phyloP scores from a whole-genome alignment of 83 land plant genomes.

The Thuja plicata region DNA sequence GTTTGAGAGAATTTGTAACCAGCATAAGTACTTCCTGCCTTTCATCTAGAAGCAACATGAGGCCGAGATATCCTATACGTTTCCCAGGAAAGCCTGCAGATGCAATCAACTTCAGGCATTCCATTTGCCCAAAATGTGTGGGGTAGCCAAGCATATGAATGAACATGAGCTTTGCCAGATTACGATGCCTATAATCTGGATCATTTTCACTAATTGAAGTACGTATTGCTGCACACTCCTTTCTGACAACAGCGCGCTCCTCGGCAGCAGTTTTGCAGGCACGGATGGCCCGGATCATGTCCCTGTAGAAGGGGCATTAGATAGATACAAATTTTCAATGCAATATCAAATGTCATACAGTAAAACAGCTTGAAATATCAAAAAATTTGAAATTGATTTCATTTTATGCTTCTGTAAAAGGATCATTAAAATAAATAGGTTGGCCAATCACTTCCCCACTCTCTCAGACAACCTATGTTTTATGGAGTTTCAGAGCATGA shows the following conservation, averaged over 20 bases:
- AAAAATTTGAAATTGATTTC: background rate
- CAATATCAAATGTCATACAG: background rate
- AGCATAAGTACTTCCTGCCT: conserved; percentile 99
- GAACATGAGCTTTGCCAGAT: conserved; percentile 99
- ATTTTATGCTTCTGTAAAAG: background rate
- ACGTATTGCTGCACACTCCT: conserved; percentile 97
- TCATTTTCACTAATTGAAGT: conserved; percentile 92
- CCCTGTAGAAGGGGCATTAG: conserved; percentile 52
- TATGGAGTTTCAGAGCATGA: too few species aligned
- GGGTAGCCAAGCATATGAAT: conserved; percentile 99
- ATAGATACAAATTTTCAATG: background rate
- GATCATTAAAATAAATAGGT: background rate
- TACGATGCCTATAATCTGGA: conserved; percentile 92
- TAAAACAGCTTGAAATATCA: background rate
- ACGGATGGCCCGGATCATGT: conserved; percentile 97
- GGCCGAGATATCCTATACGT: conserved; percentile 96
- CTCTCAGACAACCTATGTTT: background rate
- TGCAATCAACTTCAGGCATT: conserved; percentile 96
- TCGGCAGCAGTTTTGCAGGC: conserved; percentile 99
- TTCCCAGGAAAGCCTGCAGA: conserved; percentile 97
- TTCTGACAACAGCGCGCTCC: conserved; percentile 95
- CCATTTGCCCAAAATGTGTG: conserved; percentile 99
- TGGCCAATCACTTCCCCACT: background rate
- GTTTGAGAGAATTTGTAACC: conserved; percentile 97
- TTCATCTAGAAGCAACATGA: conserved; percentile 99